A percentile compares a stretch with the other conserved stretches of the same genome.
Conservation (phyloP, 139 green algal species). For the Closterium sp. region DNA sequence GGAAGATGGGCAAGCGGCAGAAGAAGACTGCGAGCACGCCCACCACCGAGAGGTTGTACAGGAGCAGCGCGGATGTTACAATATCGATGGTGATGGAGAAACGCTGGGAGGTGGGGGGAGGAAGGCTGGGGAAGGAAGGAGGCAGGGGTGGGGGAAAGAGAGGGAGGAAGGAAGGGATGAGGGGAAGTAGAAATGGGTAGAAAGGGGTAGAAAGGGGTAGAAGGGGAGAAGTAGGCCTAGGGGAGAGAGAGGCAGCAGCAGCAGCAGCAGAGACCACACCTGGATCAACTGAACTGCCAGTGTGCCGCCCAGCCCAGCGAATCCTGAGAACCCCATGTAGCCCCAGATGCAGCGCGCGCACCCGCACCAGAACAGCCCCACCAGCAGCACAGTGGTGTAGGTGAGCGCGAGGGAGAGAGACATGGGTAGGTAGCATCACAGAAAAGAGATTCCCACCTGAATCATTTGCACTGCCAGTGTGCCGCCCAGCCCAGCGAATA, state of each 20-base stretch:
- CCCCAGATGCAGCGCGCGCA: conserved; percentile 71
- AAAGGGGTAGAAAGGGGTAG: background rate
- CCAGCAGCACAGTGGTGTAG: background rate
- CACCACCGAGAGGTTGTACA: conserved; percentile 92
- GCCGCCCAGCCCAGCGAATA: conserved; percentile 90
- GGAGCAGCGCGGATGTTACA: conserved; percentile 75
- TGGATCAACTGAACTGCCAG: conserved; percentile 65
- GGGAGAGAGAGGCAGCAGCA: background rate
- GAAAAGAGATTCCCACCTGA: conserved; percentile 9
- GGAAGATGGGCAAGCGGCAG: conserved; percentile 74
- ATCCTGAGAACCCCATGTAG: conserved; percentile 93
- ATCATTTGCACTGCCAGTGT: conserved; percentile 62
- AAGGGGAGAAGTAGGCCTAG: background rate
- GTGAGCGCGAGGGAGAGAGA: background rate
- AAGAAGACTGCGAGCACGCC: conserved; percentile 82
- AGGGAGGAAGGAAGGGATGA: background rate
- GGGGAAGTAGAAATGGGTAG: background rate
- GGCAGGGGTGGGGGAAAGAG: background rate
- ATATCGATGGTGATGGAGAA: conserved; percentile 74
- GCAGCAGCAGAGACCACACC: background rate
- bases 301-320: conserved; percentile 84
- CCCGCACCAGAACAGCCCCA: conserved; percentile 21
- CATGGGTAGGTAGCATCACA: background rate
- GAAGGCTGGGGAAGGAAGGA: background rate
- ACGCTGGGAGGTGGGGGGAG: conserved; percentile 10